Conservation (phyloP, 2,329 filamentous ascomycete species). For the Venturia carpophila region DNA sequence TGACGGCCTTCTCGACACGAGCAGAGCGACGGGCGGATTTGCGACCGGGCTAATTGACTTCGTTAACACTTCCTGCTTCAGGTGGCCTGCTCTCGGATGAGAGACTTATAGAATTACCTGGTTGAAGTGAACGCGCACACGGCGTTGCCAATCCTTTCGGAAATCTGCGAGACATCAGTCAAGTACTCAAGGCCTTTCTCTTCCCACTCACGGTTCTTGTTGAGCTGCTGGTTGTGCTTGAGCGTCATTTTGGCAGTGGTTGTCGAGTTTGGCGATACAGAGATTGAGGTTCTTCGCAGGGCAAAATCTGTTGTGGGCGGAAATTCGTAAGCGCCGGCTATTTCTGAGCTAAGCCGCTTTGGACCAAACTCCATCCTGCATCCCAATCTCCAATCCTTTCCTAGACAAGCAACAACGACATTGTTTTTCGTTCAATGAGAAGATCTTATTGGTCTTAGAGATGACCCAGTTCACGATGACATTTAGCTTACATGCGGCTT, state of each 20-base stretch:
- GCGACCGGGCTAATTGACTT: slow-evolving; percentile 69
- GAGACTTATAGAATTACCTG: slow-evolving; percentile 67
- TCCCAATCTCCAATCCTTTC: background rate
- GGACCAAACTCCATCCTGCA: background rate
- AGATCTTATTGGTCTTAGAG: no score
- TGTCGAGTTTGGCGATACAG: background rate
- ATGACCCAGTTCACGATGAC: no score
- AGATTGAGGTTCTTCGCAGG: background rate
- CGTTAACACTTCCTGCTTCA: slow-evolving; percentile 29
- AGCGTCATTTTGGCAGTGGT: slow-evolving; percentile 55
- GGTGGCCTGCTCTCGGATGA: slow-evolving; percentile 45
- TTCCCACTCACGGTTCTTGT: slow-evolving; percentile 61
- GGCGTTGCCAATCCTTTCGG: slow-evolving; percentile 99
- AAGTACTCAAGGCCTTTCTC: slow-evolving; percentile 4
- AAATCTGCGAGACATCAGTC: slow-evolving; percentile 58
- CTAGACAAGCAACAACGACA: background rate
- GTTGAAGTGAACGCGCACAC: slow-evolving; percentile 98
- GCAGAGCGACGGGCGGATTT: slow-evolving; percentile 89
- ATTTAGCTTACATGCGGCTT: no score
- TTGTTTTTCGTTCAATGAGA: no score
- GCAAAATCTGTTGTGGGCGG: slow-evolving; percentile 4
- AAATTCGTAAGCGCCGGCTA: background rate
- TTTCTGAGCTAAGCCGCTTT: background rate
- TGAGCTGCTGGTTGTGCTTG: slow-evolving; percentile 99
- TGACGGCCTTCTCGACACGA: slow-evolving; percentile 89